Conservation (phyloP, 257 asterid genomes). For the Scutellaria baicalensis region DNA sequence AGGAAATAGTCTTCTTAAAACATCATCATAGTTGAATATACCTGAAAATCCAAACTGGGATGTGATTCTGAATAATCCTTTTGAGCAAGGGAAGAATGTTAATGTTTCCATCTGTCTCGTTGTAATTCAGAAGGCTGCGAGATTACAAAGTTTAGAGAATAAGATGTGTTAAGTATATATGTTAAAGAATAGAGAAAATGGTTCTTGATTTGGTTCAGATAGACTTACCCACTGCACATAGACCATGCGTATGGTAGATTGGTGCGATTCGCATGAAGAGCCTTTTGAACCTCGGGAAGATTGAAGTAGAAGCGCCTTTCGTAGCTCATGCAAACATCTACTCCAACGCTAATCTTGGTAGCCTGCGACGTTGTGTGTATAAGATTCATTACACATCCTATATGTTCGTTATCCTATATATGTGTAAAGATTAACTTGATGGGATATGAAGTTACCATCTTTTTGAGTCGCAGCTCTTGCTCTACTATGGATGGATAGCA, state of each 20-base stretch:
- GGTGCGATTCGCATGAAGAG: constrained; percentile 93
- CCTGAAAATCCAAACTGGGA: constrained; percentile 88
- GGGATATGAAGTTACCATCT: constrained; percentile 46
- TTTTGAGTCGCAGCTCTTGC: constrained; percentile 72
- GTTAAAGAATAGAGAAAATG: too few species aligned
- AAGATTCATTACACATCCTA: neutral
- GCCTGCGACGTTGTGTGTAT: constrained; percentile 38
- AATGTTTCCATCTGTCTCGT: constrained; percentile 50
- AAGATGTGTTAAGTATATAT: too few species aligned
- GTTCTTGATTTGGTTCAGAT: neutral
- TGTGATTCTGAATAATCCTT: constrained; percentile 45
- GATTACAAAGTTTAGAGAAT: neutral
- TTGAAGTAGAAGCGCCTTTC: constrained; percentile 84
- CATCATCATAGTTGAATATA: neutral
- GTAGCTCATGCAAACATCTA: constrained; percentile 83
- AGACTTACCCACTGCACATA: constrained; percentile 74
- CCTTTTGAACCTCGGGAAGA: constrained; percentile 91
- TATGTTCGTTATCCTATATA: neutral
- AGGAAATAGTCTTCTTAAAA: neutral
- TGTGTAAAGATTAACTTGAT: neutral
- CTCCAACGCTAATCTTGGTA: constrained; percentile 70
- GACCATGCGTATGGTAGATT: constrained; percentile 70
- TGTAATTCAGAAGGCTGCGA: constrained; percentile 52
- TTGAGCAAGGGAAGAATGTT: constrained; percentile 72
- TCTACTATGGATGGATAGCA: constrained; percentile 93